phyloP scores from a whole-genome alignment of 2,329 filamentous ascomycete species.

The Davidsoniella virescens region DNA sequence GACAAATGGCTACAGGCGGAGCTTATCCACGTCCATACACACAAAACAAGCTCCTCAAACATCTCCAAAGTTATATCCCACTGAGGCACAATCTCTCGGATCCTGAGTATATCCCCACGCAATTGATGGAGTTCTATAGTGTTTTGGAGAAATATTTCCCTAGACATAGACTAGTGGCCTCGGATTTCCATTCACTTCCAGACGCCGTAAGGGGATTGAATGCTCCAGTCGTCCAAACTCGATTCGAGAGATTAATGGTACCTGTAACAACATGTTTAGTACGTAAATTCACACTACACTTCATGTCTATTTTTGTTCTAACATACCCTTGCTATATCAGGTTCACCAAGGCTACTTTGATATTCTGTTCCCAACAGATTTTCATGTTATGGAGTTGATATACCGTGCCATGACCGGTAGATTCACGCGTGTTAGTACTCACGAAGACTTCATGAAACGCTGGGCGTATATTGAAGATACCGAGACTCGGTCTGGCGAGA shows the following conservation, averaged over 20 bases:
- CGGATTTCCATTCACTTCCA: conserved; percentile 77
- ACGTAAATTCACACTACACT: conserved; percentile 21
- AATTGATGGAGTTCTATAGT: conserved; percentile 93
- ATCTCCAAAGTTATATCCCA: conserved; percentile 47
- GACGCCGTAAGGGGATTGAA: conserved; percentile 74
- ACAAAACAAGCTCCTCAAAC: conserved; percentile 37
- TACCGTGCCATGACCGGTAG: conserved; percentile 90
- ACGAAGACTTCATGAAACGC: conserved; percentile 77
- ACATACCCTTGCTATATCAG: conserved; percentile 26
- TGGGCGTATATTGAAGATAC: conserved; percentile 91
- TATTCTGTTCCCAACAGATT: conserved; percentile 95
- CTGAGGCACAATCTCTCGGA: conserved; percentile 60
- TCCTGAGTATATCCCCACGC: conserved; percentile 87
- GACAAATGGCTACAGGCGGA: conserved; percentile 55
- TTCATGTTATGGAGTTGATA: conserved; percentile 74
- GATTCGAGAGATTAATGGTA: conserved; percentile 73
- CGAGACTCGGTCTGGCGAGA: conserved; percentile 77
- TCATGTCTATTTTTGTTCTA: background rate
- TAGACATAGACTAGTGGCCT: conserved; percentile 70
- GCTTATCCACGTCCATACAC: conserved; percentile 47
- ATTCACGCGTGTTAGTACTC: conserved; percentile 66
- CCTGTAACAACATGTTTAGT: conserved; percentile 83
- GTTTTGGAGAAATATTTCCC: conserved; percentile 80
- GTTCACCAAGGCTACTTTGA: conserved; percentile 98
- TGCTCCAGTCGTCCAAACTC: conserved; percentile 88